Evolutionary conservation across 1,139 yeast genomes (phyloP), one percentile per base, ranked within the genome.

Genomic region (Scheffersomyces lignicola): DNA sequence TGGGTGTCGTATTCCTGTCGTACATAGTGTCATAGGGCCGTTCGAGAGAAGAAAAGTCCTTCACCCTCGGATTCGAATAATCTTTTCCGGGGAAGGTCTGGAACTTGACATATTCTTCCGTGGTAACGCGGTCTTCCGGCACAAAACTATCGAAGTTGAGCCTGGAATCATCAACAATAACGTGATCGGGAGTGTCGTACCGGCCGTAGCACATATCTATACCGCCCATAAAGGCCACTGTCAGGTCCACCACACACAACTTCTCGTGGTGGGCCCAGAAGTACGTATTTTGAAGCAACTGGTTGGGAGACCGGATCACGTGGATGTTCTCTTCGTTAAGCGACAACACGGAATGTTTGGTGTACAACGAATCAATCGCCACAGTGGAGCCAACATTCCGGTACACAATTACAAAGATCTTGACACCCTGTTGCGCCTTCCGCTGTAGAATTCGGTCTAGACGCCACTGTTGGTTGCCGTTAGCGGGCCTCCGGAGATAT

Each of bases 211-310:
- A 94, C 40, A 94, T 69, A 60, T 94, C 99, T 45, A 92, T 80
- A 20, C 99, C 99, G 21, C 99, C 99, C 37, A 90, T 65, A 54
- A 92, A 94, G 5, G 95, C 95, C 35, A 89, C 76, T 0, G 92
- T 82, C 46, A 86, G 88, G 59, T 94, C 99, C 38, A 94, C 68
- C 29, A 92, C 76, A 47, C 94, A 80, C 38, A 94, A 62, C 54
- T 94, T 94, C 56, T 94, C 99, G 61, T 94, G 99, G 65, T 94
- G 99, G 0, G 99, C 98, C 98, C 98, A 94, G 57, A 94, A 94
- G 51, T 80, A 87, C 0, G 96, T 89, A 51, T 90, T 89, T 56
- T 92, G 97, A 36, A 88, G 67, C 55, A 94, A 77, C 58, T 94
- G 99, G 48, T 92, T 90, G 4, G 99, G 99, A 1, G 97, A 90